Evolutionary conservation across 495 filamentous ascomycete genomes (phyloP), one percentile per base, ranked within the genome.

Genomic region (Penicillium cataractarum): DNA sequence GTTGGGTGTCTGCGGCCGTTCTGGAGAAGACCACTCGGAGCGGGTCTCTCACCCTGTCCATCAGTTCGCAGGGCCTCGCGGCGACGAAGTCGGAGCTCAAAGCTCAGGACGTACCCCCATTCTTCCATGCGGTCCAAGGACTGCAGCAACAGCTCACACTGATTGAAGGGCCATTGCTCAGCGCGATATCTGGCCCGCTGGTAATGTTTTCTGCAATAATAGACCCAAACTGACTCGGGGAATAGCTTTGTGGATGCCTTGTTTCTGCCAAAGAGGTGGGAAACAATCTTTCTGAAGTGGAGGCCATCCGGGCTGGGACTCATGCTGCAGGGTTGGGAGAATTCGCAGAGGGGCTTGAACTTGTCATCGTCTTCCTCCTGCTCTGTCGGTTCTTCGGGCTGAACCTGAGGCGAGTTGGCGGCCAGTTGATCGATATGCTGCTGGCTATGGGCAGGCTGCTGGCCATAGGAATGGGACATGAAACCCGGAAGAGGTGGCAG

Each of bases 251-350:
- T 96, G 42, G 83, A 85, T 1, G 78, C 75, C 74, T 97, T 96
- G 80, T 97, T 96, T 13, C 92, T 84, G n/a, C 92, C 92, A 67
- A 96, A 95, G 61, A 93, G 81, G 63, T 97, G 90, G 0, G 90
- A 92, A 32, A 96, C 86, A 8, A 89, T 83, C 70, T 97, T 96
- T 35, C 92, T 85, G 51, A 55, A 71, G 35, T 73, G 70, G 29
- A 66, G 61, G 0, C 65, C 65, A 29, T 56, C 53, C 0, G 53
- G 53, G 9, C 26, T 32, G 17, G 53, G 53, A 50, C 61, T 26
- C 70, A 73, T 71, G 1, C 35, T 39, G 51, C 68, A 73, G 1
- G 65, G 68, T 0, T 22, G 17, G 0, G 65, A 59, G 33, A 73
- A 73, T 32, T 73, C 70, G 24, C 70, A 73, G 3, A 40, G 24